Percentiles rank a stretch among this genome's conserved stretches.
Conservation (phyloP, 495 filamentous ascomycete species). For the Trichoderma orchidacearum region DNA sequence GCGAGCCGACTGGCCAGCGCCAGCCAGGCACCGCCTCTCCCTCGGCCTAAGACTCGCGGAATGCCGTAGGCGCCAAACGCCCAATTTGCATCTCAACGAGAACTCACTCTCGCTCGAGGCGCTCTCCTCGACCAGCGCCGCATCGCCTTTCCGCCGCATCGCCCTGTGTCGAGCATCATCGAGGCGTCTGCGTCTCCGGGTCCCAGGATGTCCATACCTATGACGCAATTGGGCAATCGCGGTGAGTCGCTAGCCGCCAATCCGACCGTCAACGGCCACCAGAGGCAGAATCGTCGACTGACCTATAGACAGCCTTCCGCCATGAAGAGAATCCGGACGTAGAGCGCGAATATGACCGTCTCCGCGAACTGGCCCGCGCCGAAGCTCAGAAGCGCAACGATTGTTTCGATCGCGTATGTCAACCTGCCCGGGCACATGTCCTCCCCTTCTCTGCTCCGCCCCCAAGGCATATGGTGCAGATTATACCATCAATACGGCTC, state of each 20-base stretch:
- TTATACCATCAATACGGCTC: too few species aligned
- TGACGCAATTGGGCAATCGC: slow-evolving; percentile 48
- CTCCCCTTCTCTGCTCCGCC: neutral
- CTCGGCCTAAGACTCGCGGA: neutral
- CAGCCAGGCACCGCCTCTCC: neutral
- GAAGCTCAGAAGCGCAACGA: slow-evolving; percentile 61
- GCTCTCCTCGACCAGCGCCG: neutral
- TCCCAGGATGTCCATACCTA: slow-evolving; percentile 42
- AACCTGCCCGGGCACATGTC: neutral
- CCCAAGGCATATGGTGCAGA: neutral
- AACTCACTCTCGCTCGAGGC: neutral
- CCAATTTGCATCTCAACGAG: neutral
- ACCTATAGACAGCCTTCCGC: slow-evolving; percentile 55
- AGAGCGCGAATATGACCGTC: slow-evolving; percentile 84
- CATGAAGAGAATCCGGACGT: slow-evolving; percentile 49
- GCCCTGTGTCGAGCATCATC: neutral
- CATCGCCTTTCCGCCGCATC: neutral
- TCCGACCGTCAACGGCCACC: too few species aligned
- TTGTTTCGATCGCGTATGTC: slow-evolving; percentile 56
- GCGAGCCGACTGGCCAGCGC: neutral
- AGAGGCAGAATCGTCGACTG: neutral
- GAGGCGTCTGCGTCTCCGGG: neutral
- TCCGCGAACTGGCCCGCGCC: slow-evolving; percentile 67
- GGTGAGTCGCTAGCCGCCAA: slow-evolving; percentile 26
- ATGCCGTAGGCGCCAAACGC: neutral